Evolutionary conservation across 1,284 basidiomycete species (phyloP), one percentile per base, ranked within the genome.

Genomic region (Lentinula novae-zelandiae): DNA sequence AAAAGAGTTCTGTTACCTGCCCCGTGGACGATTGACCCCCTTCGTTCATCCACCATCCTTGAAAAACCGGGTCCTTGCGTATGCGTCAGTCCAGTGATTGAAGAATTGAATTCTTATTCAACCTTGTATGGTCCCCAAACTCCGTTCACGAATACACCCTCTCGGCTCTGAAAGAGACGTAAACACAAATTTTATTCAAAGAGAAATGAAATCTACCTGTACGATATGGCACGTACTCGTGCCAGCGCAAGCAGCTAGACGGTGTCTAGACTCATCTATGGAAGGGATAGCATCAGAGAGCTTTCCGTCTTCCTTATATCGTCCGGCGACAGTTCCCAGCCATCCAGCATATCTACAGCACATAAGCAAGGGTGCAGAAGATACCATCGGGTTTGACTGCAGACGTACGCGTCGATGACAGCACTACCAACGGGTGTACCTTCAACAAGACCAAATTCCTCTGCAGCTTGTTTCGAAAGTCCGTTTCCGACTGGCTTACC

Each of bases 41-140:
- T 76, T 99, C 96, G 70, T 97, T 99, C 95, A 98, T 98, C 97
- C 96, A 96, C 88, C 91, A 95, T 12, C 88, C 94, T 33, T 90
- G 90, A 77, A 98, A 97, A 31, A 96, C 83, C 15, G 91, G 86
- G 69, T 95, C 86, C 86, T 56, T 89, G 22, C 13, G n/a, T 17
- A 7, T 31, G 10, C 40, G 8, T 56, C 17, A 56, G 31, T 15
- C 13, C 36, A 65, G 13, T 31, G 1, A 60, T 20, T 27, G 12
- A 39, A 1, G n/a, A n/a, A 17, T 20, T 12, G n/a, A 13, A 36
- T 33, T 31, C 42, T 5, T 8, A n/a, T 27, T 31, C 12, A 63
- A 85, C 89, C 75, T 89, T 92, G 76, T 98, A 99, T 0, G 96
- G 97, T 0, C 96, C 96, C 96, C 96, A 99, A 49, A 96, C 90